Conservation (phyloP, 441 rosid species). For the Brassica hybrid region DNA sequence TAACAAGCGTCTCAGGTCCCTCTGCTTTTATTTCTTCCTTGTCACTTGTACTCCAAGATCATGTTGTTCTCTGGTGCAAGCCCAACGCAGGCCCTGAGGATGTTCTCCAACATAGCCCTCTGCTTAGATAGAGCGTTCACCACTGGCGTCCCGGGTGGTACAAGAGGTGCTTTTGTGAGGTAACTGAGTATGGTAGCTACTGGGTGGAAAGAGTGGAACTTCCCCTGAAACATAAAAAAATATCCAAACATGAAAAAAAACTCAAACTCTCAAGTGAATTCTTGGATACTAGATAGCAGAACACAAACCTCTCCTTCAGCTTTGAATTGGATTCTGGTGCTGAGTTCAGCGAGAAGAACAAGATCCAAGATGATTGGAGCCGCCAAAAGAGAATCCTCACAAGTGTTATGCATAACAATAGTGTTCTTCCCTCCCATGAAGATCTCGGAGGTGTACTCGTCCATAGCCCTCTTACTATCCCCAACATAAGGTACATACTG, state of each 20-base stretch:
- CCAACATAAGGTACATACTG: slow-evolving; percentile 91
- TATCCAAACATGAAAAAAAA: not conserved
- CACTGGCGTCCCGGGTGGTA: slow-evolving; percentile 95
- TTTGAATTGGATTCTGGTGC: slow-evolving; percentile 88
- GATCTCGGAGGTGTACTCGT: slow-evolving; percentile 95
- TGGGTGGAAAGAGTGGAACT: slow-evolving; percentile 96
- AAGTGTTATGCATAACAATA: slow-evolving; percentile 90
- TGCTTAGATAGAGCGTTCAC: slow-evolving; percentile 95
- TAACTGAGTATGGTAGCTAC: slow-evolving; percentile 97
- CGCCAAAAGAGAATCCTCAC: slow-evolving; percentile 96
- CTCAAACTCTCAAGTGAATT: not conserved
- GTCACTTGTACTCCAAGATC: slow-evolving; percentile 91
- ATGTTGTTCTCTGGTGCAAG: slow-evolving; percentile 95
- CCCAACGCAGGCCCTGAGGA: slow-evolving; percentile 89
- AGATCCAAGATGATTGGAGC: slow-evolving; percentile 96
- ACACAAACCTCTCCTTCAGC: slow-evolving; percentile 82
- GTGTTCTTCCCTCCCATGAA: slow-evolving; percentile 96
- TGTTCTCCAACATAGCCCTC: slow-evolving; percentile 96
- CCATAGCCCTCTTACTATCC: slow-evolving; percentile 99
- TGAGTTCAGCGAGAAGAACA: slow-evolving; percentile 96
- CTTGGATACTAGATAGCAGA: not conserved
- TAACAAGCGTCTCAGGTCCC: slow-evolving; percentile 4
- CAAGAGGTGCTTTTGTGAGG: slow-evolving; percentile 96
- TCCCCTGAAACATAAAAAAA: slow-evolving; percentile 53
- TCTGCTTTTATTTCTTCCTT: not conserved